Base-by-base conservation (phyloP, 371 early-diverging fungal genomes). In the Zancudomyces culisetae region DNA sequence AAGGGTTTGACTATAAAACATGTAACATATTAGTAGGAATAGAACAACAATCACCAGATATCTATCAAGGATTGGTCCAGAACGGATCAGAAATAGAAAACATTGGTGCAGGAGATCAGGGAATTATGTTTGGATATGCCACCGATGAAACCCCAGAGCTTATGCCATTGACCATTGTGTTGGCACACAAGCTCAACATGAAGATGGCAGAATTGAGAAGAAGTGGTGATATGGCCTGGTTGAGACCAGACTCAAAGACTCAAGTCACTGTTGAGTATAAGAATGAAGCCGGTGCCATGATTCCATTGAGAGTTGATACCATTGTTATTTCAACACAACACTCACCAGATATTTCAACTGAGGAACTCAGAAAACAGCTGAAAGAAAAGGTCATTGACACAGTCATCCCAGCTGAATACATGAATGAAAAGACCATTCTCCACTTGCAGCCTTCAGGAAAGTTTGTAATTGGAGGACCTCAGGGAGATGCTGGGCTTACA, bases 1-100 rank as follows among this genome's bases (percentile, higher is more conserved):
- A 96, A 83, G 97, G 97, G 65, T 96, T 94, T 76, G 96, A 98
- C 72, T 96, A 94, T 85, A 95, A 97, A 81, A 96, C 95, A 69
- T 91, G 92, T 77, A 97, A 94, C 72, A 89, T 98, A 54, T 77
- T 98, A 56, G 93, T 96, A 55, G 92, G 92, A 68, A 96, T 98
- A 62, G 95, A 96, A 74, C 90, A 94, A 74, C 99, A 98, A 75
- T 95, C 95, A 42, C 91, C 92, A 59, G 98, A 98, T 71, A 97
- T 98, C 64, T 84, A 89, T 68, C 89, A 90, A 72, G 92, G 93
- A 71, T 76, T 98, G 55, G 83, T 84, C 58, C 88, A 87, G 75
- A 76, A 81, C 73, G 80, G 83, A 50, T 74, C 79, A 63, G 83
- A 81, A 69, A 74, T 91, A 59, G 95, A 93, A 77, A 82, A 96